Percentiles rank a stretch among this genome's conserved stretches.
Evolutionary conservation across 169 alveolate genomes (phyloP).

Genomic region (Cryptosporidium tyzzeri): DNA sequence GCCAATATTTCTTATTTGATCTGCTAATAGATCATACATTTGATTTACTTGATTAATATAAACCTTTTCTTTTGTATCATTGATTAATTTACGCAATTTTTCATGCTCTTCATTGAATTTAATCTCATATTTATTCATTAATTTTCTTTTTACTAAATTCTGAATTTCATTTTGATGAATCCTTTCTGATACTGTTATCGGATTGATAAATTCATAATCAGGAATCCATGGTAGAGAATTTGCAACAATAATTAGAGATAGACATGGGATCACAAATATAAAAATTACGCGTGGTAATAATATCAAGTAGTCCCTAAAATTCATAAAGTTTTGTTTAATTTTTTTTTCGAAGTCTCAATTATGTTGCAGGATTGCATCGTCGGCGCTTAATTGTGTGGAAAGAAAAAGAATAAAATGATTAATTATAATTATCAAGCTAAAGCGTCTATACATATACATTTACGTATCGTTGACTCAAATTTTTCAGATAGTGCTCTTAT

Average conservation of each 20-base stretch:
- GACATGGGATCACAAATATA: constrained; percentile 25
- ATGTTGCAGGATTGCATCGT: constrained; percentile 1
- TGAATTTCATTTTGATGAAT: neutral
- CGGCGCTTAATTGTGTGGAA: neutral
- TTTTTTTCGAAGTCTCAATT: neutral
- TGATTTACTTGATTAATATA: constrained; percentile 6
- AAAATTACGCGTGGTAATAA: constrained; percentile 10
- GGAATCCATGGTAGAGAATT: constrained; percentile 40
- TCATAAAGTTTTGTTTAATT: neutral
- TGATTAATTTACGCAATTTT: constrained; percentile 12
- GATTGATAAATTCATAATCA: constrained; percentile 7
- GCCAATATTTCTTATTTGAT: constrained; percentile 44
- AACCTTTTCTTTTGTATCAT: neutral
- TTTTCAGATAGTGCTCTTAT: neutral
- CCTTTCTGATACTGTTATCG: neutral
- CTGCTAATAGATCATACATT: constrained; percentile 28
- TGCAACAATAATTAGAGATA: neutral
- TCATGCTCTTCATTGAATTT: neutral
- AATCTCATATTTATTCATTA: constrained; percentile 8
- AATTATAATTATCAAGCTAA: neutral
- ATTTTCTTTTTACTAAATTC: neutral
- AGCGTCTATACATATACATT: neutral
- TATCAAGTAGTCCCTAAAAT: neutral
- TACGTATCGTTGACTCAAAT: neutral
- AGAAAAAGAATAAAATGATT: neutral